Evolutionary conservation across 495 filamentous ascomycete genomes (phyloP).

Genomic region (Xylaria intraflava): DNA sequence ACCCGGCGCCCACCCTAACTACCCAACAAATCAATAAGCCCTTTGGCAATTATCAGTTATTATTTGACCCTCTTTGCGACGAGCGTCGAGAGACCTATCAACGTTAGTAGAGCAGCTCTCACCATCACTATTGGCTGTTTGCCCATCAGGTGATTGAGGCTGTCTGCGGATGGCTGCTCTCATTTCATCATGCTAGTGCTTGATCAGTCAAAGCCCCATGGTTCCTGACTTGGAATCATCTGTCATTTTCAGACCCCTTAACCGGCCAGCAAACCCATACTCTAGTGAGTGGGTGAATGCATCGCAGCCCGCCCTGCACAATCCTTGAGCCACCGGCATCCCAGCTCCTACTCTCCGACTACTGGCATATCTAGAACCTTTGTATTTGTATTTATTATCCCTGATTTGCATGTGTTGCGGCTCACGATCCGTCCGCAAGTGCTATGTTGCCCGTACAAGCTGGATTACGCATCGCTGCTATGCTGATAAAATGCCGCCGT

Average conservation of each 20-base stretch:
- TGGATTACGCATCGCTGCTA: neutral
- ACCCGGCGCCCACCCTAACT: conserved; percentile 13
- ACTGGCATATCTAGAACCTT: neutral
- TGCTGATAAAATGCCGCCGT: neutral
- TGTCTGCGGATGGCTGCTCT: conserved; percentile 44
- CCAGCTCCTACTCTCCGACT: conserved; percentile 18
- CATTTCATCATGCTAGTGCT: conserved; percentile 27
- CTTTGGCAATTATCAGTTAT: conserved; percentile 23
- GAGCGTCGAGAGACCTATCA: conserved; percentile 42
- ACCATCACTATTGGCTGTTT: conserved; percentile 37
- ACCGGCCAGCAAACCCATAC: conserved; percentile 11
- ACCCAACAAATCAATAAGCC: conserved; percentile 42
- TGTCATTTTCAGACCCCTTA: conserved; percentile 11
- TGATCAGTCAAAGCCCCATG: conserved; percentile 33
- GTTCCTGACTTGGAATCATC: conserved; percentile 15
- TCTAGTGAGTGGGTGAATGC: conserved; percentile 12
- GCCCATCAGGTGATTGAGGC: conserved; percentile 43
- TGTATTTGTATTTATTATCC: conserved; percentile 15
- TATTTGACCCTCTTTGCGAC: conserved; percentile 32
- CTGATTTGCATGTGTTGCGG: conserved; percentile 21
- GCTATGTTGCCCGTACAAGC: conserved; percentile 1
- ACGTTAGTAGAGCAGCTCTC: conserved; percentile 27
- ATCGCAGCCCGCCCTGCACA: conserved; percentile 10
- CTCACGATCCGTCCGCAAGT: conserved; percentile 23
- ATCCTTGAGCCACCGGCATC: conserved; percentile 19